Conservation (phyloP, 1,284 basidiomycete species). For the Anthracocystis panici-leucophaei region DNA sequence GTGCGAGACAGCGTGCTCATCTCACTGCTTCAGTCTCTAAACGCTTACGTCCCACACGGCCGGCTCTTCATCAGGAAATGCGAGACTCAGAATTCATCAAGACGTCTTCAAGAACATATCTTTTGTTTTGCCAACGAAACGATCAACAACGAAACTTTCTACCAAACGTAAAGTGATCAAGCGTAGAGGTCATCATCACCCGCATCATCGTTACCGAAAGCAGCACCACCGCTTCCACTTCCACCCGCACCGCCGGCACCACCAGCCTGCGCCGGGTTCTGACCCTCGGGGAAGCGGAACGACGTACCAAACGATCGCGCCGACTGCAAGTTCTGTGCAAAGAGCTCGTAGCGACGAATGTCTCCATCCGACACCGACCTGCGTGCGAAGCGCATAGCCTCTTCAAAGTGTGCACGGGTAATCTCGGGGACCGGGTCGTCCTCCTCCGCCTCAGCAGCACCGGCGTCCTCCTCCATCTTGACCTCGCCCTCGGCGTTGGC, state of each 20-base stretch:
- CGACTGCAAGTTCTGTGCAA: constrained; percentile 67
- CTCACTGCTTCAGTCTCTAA: too few relatives aligned
- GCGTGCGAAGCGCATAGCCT: constrained; percentile 86
- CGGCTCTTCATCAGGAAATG: too few relatives aligned
- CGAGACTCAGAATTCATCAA: too few relatives aligned
- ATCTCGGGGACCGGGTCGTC: constrained; percentile 98
- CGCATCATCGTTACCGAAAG: constrained; percentile 80
- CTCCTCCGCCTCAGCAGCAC: constrained; percentile 74
- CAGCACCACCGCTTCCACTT: constrained; percentile 76
- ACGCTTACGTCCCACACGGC: too few relatives aligned
- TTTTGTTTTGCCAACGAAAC: constrained; percentile 8
- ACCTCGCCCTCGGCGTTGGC: constrained; percentile 53
- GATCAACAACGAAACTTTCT: constrained; percentile 5
- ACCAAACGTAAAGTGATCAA: constrained; percentile 11
- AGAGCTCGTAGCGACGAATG: constrained; percentile 82
- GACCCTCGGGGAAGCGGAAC: constrained; percentile 94
- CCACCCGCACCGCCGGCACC: constrained; percentile 64
- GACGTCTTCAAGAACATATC: neutral
- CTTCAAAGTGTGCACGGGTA: constrained; percentile 83
- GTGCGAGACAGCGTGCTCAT: too few relatives aligned
- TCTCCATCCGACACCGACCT: constrained; percentile 76
- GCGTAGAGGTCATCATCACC: constrained; percentile 78
- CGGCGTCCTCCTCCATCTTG: constrained; percentile 79
- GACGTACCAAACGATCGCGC: constrained; percentile 77
- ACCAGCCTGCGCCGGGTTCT: constrained; percentile 26